Evolutionary conservation across 2,329 filamentous ascomycete species (phyloP).

Genomic region (Trichoderma semiorbis): DNA sequence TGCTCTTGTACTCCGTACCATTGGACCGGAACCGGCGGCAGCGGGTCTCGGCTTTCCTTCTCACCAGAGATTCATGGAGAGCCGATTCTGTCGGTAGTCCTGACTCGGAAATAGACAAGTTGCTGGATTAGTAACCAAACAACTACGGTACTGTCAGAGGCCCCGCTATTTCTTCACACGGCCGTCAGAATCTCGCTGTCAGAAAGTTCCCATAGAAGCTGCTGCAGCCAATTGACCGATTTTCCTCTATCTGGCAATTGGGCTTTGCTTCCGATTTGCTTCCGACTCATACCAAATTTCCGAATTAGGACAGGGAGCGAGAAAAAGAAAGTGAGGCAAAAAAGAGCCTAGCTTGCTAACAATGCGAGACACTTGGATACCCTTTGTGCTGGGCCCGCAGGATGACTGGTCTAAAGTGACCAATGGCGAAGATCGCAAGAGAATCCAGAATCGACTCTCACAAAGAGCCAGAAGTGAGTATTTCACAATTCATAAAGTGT

Average conservation of each 20-base stretch:
- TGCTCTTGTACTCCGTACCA: neutral
- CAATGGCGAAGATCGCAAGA: neutral
- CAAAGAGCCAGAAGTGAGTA: conserved; percentile 3
- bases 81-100: neutral
- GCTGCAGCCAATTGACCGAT: fast-evolving
- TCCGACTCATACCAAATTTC: neutral
- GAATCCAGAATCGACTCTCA: neutral
- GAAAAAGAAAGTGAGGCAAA: neutral
- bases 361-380: neutral
- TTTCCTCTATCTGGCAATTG: neutral
- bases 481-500: neutral
- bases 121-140: neutral
- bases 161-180: neutral
- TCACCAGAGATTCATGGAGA: neutral
- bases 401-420: conserved; percentile 11
- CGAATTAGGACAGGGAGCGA: neutral
- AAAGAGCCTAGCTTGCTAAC: neutral
- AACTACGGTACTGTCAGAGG: neutral
- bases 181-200: neutral
- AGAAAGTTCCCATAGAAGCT: neutral
- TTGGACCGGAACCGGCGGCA: neutral
- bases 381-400: neutral
- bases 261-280: neutral
- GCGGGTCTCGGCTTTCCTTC: neutral
- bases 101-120: neutral